Conservation (phyloP, 2,329 filamentous ascomycete genomes). For the Aspergillus unguis region DNA sequence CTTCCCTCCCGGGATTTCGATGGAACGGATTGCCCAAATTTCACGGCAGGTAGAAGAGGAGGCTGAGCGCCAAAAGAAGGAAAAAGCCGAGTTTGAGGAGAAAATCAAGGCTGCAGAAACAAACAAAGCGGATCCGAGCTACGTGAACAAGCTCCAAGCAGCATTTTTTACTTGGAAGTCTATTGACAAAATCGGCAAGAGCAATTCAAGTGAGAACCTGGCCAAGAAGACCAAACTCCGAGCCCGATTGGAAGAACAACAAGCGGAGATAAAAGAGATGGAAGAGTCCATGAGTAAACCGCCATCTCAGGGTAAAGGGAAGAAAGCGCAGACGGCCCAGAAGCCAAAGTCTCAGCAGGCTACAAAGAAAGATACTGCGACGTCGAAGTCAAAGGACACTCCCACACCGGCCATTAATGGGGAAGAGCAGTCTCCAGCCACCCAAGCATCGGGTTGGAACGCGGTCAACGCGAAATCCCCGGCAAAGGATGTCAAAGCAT, state of each 20-base stretch:
- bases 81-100: constrained; percentile 8
- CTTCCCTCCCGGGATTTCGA: constrained; percentile 15
- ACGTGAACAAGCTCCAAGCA: constrained; percentile 6
- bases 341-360: neutral
- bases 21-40: constrained; percentile 10
- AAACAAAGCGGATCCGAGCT: constrained; percentile 2
- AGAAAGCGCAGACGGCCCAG: neutral
- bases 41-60: constrained; percentile 16
- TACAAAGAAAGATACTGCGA: neutral
- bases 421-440: neutral
- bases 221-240: neutral
- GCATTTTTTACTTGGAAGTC: neutral
- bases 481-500: neutral
- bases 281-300: constrained; percentile 11
- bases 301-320: constrained; percentile 4
- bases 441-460: constrained; percentile 1
- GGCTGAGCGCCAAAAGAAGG: constrained; percentile 7
- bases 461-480: constrained; percentile 2
- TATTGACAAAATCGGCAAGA: neutral
- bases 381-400: neutral
- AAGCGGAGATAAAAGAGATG: constrained; percentile 11
- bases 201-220: neutral
- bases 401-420: neutral
- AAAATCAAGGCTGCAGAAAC: constrained; percentile 12
- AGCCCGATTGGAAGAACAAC: neutral